A percentile compares a stretch with the other conserved stretches of the same genome.
These are phyloP conservation scores for Lignosus rhinocerotis DNA, from an alignment of 1,284 basidiomycete genomes.

Conservation along the genomic window DNA sequence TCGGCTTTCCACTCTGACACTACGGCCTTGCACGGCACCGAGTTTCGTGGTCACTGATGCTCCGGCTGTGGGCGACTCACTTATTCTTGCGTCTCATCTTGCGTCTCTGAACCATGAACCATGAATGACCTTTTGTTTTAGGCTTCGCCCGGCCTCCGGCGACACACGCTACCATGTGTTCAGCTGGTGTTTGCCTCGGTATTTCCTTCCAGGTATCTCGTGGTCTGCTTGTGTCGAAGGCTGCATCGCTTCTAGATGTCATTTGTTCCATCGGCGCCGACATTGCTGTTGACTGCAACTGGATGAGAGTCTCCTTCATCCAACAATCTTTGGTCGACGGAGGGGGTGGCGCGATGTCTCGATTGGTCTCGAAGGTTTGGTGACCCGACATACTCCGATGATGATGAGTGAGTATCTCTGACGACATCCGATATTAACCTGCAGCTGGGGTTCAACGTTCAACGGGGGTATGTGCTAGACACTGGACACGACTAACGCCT, in stretches of 20 bases:
- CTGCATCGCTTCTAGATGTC: neutral
- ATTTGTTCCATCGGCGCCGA: neutral
- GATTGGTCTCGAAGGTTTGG: too few species aligned
- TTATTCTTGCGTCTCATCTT: conserved; percentile 11
- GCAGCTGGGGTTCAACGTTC: too few species aligned
- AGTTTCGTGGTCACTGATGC: neutral
- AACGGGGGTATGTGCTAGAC: too few species aligned
- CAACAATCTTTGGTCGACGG: too few species aligned
- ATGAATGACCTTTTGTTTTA: neutral
- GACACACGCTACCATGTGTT: neutral
- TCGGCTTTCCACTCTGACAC: conserved; percentile 2
- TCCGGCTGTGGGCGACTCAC: neutral
- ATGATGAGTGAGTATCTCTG: too few species aligned
- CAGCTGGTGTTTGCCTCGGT: neutral
- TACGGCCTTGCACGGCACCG: neutral
- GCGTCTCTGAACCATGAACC: neutral
- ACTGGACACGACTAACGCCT: too few species aligned
- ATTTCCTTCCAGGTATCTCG: neutral
- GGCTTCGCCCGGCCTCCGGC: neutral
- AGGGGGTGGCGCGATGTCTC: too few species aligned
- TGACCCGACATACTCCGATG: too few species aligned
- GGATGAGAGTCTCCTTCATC: neutral
- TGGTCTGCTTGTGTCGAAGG: neutral
- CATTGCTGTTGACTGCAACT: neutral
- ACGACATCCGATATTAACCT: too few species aligned